These are phyloP conservation scores for Cladosporium colombiae DNA, from an alignment of 2,329 filamentous ascomycete genomes.

Conservation along the genomic window DNA sequence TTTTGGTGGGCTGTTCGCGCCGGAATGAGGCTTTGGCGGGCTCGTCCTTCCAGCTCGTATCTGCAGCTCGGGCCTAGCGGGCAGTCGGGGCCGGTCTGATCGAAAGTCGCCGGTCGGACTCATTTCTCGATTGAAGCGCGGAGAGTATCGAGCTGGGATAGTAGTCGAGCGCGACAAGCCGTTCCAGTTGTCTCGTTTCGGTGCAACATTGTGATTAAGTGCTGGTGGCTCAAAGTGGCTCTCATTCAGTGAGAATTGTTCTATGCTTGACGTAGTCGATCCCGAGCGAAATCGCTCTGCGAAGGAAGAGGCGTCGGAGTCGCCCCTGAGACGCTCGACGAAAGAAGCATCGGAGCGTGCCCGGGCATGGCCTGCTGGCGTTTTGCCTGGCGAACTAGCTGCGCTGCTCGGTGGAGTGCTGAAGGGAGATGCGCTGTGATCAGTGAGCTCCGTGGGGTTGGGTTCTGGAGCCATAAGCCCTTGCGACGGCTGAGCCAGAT, in stretches of 20 bases:
- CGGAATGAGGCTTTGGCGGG: conserved; percentile 32
- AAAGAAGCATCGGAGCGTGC: conserved; percentile 30
- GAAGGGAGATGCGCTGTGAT: conserved; percentile 71
- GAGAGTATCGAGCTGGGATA: conserved; percentile 31
- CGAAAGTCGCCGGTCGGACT: conserved; percentile 26
- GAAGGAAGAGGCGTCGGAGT: conserved; percentile 26
- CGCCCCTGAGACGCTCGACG: conserved; percentile 30
- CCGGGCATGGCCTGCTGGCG: conserved; percentile 15
- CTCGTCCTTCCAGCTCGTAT: conserved; percentile 34
- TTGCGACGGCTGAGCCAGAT: conserved; percentile 29
- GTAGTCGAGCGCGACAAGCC: conserved; percentile 26
- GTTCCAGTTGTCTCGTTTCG: conserved; percentile 27
- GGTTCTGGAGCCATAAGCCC: conserved; percentile 40
- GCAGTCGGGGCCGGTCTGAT: conserved; percentile 35
- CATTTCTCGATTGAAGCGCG: conserved; percentile 20
- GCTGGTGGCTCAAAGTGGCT: conserved; percentile 25
- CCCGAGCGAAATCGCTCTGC: conserved; percentile 27
- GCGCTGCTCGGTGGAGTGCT: conserved; percentile 79
- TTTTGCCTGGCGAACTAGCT: conserved; percentile 49
- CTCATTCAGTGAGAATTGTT: conserved; percentile 34
- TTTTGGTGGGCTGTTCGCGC: conserved; percentile 33
- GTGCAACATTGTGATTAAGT: conserved; percentile 23
- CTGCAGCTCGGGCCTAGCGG: conserved; percentile 36
- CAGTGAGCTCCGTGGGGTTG: conserved; percentile 42
- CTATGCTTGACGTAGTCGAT: conserved; percentile 33